Evolutionary conservation across 2,329 filamentous ascomycete species (phyloP).

Genomic region (Pyrenophora graminea): DNA sequence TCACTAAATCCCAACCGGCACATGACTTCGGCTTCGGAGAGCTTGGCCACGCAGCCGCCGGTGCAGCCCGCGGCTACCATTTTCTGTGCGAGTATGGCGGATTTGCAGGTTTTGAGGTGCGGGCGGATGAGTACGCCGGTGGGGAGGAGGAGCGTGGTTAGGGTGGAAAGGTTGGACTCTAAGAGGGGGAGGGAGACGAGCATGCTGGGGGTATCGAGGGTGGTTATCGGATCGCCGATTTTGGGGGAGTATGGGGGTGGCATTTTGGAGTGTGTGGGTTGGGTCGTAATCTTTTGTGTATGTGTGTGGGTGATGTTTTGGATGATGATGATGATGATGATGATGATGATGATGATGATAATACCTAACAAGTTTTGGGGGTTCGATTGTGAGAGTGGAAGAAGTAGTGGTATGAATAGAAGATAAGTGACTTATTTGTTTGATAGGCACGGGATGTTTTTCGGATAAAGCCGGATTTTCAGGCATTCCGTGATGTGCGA

Average conservation of each 20-base stretch:
- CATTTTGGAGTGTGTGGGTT: conserved; percentile 13
- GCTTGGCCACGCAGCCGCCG: conserved; percentile 58
- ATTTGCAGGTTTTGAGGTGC: conserved; percentile 61
- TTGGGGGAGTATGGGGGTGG: conserved; percentile 49
- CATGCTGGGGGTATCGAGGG: conserved; percentile 61
- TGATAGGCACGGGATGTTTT: not conserved
- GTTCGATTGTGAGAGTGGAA: not conserved
- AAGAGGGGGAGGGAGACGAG: conserved; percentile 59
- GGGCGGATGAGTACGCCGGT: conserved; percentile 54
- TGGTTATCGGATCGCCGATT: conserved; percentile 49
- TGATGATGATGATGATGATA: too few relatives aligned
- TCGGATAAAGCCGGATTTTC: not conserved
- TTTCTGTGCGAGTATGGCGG: conserved; percentile 50
- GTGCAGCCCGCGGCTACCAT: conserved; percentile 54
- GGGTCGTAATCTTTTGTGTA: too few relatives aligned
- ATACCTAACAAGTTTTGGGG: too few relatives aligned
- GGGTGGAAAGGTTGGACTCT: conserved; percentile 56
- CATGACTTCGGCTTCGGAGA: conserved; percentile 50
- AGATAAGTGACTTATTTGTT: too few relatives aligned
- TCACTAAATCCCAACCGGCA: conserved; percentile 54
- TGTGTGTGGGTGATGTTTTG: too few relatives aligned
- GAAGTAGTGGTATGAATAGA: too few relatives aligned
- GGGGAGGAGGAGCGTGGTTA: conserved; percentile 53
- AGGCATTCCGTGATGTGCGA: not conserved
- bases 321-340: too few relatives aligned